phyloP scores from a whole-genome alignment of 352 stramenopile genomes.

The Globisporangium radiosum region DNA sequence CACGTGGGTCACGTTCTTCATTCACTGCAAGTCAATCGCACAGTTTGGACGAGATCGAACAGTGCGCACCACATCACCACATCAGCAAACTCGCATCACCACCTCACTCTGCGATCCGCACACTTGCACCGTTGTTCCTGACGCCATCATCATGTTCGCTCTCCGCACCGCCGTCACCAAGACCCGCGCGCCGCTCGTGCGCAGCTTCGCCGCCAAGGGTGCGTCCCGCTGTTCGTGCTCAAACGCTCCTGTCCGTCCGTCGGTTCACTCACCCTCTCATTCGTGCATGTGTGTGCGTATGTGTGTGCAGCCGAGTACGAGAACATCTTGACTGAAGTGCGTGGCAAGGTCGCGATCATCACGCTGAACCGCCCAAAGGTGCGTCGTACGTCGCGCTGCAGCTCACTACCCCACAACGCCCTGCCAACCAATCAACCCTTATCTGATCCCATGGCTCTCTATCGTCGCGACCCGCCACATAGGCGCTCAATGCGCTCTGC shows the following conservation, averaged over 20 bases:
- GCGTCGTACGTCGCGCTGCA: background rate
- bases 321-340: slow-evolving; percentile 83
- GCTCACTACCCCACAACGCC: too few species aligned
- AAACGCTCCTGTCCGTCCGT: background rate
- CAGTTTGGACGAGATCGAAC: background rate
- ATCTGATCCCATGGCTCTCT: too few species aligned
- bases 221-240: background rate
- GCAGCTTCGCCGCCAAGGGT: slow-evolving; percentile 58
- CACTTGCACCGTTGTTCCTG: background rate
- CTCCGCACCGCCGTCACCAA: slow-evolving; percentile 24
- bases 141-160: slow-evolving; percentile 33
- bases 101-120: background rate
- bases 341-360: slow-evolving; percentile 91
- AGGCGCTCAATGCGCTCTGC: slow-evolving; percentile 96
- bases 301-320: slow-evolving; percentile 65
- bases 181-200: slow-evolving; percentile 21
- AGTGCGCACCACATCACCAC: background rate
- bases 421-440: too few species aligned
- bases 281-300: slow-evolving; percentile 6
- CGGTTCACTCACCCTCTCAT: background rate
- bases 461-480: background rate
- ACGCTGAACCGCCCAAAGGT: slow-evolving; percentile 94
- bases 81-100: background rate
- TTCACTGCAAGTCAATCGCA: too few species aligned
- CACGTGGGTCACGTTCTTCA: too few species aligned